Percentiles rank a stretch among this genome's conserved stretches.
Conservation (phyloP, 129 eudicot genomes). For the Lactuca sativa region DNA sequence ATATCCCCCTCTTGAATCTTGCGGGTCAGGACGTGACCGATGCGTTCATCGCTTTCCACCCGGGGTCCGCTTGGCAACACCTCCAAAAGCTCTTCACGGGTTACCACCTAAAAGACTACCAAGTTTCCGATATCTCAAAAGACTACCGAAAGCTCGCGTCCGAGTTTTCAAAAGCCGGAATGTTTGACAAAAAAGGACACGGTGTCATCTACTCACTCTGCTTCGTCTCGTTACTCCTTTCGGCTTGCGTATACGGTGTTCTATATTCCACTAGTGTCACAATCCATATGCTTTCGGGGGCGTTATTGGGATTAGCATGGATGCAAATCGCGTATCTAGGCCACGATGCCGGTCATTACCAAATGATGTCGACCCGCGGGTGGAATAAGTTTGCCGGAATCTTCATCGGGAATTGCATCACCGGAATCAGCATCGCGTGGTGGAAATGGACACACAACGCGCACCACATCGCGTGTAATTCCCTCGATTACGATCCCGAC, state of each 20-base stretch:
- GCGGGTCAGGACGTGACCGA: constrained; percentile 45
- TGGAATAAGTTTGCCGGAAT: constrained; percentile 46
- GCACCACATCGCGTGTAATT: constrained; percentile 44
- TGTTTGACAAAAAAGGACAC: constrained; percentile 45
- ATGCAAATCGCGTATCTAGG: constrained; percentile 42
- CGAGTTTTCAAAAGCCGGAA: constrained; percentile 41
- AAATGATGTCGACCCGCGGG: constrained; percentile 44
- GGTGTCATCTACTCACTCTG: constrained; percentile 39
- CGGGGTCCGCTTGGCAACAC: constrained; percentile 41
- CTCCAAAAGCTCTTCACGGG: constrained; percentile 36
- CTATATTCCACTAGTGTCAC: constrained; percentile 29
- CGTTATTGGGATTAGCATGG: constrained; percentile 40
- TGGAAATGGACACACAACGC: constrained; percentile 50
- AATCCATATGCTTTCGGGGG: constrained; percentile 35
- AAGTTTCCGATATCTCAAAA: constrained; percentile 34
- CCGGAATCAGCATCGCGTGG: constrained; percentile 45
- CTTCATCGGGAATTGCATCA: constrained; percentile 38
- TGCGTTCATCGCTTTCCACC: constrained; percentile 42
- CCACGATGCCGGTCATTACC: constrained; percentile 43
- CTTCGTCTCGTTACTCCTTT: constrained; percentile 35
- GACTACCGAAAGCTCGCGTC: constrained; percentile 43
- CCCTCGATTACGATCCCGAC: constrained; percentile 43
- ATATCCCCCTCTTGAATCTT: constrained; percentile 34
- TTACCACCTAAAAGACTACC: constrained; percentile 32
- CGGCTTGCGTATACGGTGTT: constrained; percentile 31